These are phyloP conservation scores for Hymenoscyphus repandus DNA, from an alignment of 2,329 filamentous ascomycete genomes.

Conservation along the genomic window DNA sequence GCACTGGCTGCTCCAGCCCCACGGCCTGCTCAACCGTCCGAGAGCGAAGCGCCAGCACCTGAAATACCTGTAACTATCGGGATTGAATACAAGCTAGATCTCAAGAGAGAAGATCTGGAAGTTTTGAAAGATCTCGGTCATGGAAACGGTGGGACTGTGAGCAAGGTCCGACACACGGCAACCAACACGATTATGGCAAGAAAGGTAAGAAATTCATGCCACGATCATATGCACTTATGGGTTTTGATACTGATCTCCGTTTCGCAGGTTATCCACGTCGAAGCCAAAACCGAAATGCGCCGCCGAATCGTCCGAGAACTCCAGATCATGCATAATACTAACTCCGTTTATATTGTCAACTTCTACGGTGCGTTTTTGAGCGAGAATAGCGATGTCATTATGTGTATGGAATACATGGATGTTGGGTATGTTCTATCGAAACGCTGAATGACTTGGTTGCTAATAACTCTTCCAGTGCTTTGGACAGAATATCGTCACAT, in stretches of 20 bases:
- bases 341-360: slow-evolving; percentile 93
- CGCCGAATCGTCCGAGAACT: slow-evolving; percentile 96
- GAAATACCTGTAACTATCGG: slow-evolving; percentile 82
- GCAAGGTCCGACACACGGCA: slow-evolving; percentile 91
- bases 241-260: neutral
- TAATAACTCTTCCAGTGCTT: slow-evolving; percentile 52
- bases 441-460: slow-evolving; percentile 25
- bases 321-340: slow-evolving; percentile 97
- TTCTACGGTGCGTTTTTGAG: slow-evolving; percentile 98
- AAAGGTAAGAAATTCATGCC: slow-evolving; percentile 59
- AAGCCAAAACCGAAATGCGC: slow-evolving; percentile 94
- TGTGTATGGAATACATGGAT: slow-evolving; percentile 99
- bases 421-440: slow-evolving; percentile 65
- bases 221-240: neutral
- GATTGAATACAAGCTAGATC: slow-evolving; percentile 90
- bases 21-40: slow-evolving; percentile 65
- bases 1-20: slow-evolving; percentile 76
- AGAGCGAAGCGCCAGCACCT: slow-evolving; percentile 60
- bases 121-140: slow-evolving; percentile 91
- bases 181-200: slow-evolving; percentile 96
- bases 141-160: slow-evolving; percentile 96
- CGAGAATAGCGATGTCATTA: slow-evolving; percentile 93
- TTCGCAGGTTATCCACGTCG: slow-evolving; percentile 85
- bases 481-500: slow-evolving; percentile 89
- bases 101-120: slow-evolving; percentile 86